Conservation (phyloP, 106 monocot species). For the Allium sativum region DNA sequence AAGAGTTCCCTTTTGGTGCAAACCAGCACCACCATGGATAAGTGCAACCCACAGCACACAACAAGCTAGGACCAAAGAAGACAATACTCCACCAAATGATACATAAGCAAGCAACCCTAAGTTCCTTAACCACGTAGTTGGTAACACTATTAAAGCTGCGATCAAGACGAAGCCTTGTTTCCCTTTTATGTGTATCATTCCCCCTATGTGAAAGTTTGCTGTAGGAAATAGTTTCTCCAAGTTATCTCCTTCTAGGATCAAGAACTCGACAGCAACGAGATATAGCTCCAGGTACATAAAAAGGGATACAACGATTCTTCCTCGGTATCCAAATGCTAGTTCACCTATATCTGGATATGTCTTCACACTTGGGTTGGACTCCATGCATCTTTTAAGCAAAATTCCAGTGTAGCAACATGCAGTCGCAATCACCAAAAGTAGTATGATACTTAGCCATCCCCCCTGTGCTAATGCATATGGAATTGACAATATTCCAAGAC, state of each 20-base stretch:
- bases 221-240: conserved; percentile 61
- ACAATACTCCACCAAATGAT: conserved; percentile 55
- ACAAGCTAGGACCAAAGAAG: conserved; percentile 38
- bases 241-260: conserved; percentile 82
- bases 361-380: conserved; percentile 39
- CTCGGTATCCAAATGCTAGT: conserved; percentile 64
- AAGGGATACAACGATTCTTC: conserved; percentile 36
- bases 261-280: conserved; percentile 57
- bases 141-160: conserved; percentile 42
- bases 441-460: conserved; percentile 70
- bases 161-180: conserved; percentile 59
- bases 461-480: conserved; percentile 72
- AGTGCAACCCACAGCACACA: conserved; percentile 46
- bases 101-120: conserved; percentile 54
- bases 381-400: conserved; percentile 70
- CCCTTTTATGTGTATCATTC: conserved; percentile 24
- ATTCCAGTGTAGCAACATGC: conserved; percentile 70
- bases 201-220: conserved; percentile 11
- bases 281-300: conserved; percentile 88
- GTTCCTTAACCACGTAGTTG: conserved; percentile 75
- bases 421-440: conserved; percentile 39
- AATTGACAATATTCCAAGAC: conserved; percentile 70
- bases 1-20: conserved; percentile 37
- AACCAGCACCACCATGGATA: conserved; percentile 41
- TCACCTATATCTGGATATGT: conserved; percentile 88